Conservation (phyloP, 2,329 filamentous ascomycete genomes). For the Teratosphaeria nubilosa region DNA sequence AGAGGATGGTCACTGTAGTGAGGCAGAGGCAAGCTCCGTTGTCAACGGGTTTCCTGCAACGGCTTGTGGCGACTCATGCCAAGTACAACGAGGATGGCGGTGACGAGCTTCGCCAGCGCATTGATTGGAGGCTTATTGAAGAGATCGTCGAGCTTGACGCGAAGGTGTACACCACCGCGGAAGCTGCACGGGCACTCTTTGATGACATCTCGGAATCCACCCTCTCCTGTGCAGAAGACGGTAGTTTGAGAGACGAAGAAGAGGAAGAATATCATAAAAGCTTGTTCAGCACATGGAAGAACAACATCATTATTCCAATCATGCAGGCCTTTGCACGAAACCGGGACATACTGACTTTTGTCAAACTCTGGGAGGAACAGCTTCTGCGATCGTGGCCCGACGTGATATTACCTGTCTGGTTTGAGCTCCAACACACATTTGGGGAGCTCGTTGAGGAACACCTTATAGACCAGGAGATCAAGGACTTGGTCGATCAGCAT, state of each 20-base stretch:
- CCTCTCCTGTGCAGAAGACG: background rate
- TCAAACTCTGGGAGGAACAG: slow-evolving; percentile 21
- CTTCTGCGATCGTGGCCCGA: slow-evolving; percentile 6
- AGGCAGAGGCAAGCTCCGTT: slow-evolving; percentile 10
- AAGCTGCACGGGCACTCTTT: background rate
- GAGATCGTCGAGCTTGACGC: slow-evolving; percentile 37
- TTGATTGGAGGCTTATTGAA: slow-evolving; percentile 33
- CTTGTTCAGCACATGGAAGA: background rate
- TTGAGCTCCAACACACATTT: slow-evolving; percentile 11
- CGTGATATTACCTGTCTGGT: slow-evolving; percentile 12
- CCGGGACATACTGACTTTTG: slow-evolving; percentile 18
- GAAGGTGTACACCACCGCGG: slow-evolving; percentile 25
- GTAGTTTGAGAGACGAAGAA: background rate
- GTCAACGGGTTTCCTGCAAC: slow-evolving; percentile 8
- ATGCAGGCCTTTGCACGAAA: slow-evolving; percentile 21
- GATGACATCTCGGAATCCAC: background rate
- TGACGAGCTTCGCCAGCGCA: background rate
- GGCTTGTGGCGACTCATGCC: slow-evolving; percentile 8
- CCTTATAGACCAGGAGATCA: slow-evolving; percentile 10
- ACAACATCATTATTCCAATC: slow-evolving; percentile 18
- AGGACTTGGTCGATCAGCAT: slow-evolving; percentile 6
- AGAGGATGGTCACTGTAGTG: background rate
- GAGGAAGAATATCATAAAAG: no score
- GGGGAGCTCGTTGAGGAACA: slow-evolving; percentile 12
- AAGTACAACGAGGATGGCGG: background rate